Percentiles rank a stretch among this genome's conserved stretches.
These are phyloP conservation scores for Tubosaeta brunneosetosa DNA, from an alignment of 768 basidiomycete genomes.

Conservation along the genomic window DNA sequence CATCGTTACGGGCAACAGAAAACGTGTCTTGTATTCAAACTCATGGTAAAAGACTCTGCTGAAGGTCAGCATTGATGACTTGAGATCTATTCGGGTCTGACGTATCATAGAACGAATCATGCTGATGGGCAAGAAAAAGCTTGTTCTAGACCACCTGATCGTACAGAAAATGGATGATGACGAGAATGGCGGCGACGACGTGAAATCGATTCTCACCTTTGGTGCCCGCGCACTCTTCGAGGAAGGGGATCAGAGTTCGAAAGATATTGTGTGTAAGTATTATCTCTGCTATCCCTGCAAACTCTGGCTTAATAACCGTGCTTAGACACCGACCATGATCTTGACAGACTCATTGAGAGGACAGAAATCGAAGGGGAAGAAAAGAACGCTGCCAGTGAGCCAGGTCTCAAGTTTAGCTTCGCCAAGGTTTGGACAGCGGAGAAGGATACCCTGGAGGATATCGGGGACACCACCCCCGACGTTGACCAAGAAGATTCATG, in stretches of 20 bases:
- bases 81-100: slow-evolving; percentile 1
- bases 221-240: slow-evolving; percentile 87
- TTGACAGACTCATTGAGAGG: slow-evolving; percentile 82
- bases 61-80: slow-evolving; percentile 51
- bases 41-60: slow-evolving; percentile 93
- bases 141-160: slow-evolving; percentile 90
- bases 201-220: slow-evolving; percentile 85
- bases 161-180: slow-evolving; percentile 93
- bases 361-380: slow-evolving; percentile 71
- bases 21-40: slow-evolving; percentile 90
- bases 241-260: slow-evolving; percentile 45
- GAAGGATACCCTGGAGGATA: slow-evolving; percentile 64
- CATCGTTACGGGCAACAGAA: slow-evolving; percentile 96
- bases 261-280: slow-evolving; percentile 66
- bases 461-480: slow-evolving; percentile 47
- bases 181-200: slow-evolving; percentile 68
- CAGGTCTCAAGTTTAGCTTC: slow-evolving; percentile 70
- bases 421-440: slow-evolving; percentile 91
- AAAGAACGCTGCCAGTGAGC: slow-evolving; percentile 43
- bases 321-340: slow-evolving; percentile 72
- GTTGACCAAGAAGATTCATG: slow-evolving; percentile 71
- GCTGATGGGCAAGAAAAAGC: slow-evolving; percentile 91
- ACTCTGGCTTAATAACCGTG: neutral
- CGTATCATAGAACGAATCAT: slow-evolving; percentile 75
- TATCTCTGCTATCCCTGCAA: neutral